Percentiles rank a stretch among this genome's conserved stretches.
phyloP scores from a whole-genome alignment of 1,284 basidiomycete species.

The Acaromyces ingoldii region DNA sequence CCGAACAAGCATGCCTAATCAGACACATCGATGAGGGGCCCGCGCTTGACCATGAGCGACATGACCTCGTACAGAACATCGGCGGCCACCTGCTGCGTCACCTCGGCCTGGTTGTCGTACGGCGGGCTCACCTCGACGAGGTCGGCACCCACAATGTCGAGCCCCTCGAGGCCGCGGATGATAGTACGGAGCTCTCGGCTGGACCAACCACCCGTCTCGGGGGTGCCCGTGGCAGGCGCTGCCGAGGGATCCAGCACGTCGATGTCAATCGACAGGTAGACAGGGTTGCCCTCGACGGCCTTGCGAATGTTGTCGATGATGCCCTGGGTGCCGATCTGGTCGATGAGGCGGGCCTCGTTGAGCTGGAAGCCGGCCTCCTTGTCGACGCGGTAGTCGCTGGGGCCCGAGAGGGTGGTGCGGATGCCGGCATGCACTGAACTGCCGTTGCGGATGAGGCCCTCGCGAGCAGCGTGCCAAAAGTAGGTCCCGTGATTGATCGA shows the following conservation, averaged over 20 bases:
- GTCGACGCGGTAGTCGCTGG: slow-evolving; percentile 40
- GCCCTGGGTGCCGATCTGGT: slow-evolving; percentile 53
- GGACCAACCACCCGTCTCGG: slow-evolving; percentile 75
- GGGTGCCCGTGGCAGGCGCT: slow-evolving; percentile 76
- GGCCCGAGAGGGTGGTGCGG: slow-evolving; percentile 61
- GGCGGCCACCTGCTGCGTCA: slow-evolving; percentile 67
- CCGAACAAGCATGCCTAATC: no score
- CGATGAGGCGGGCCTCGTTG: slow-evolving; percentile 53
- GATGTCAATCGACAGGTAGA: slow-evolving; percentile 61
- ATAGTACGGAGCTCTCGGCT: slow-evolving; percentile 74
- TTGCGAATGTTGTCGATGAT: slow-evolving; percentile 54
- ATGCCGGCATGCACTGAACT: slow-evolving; percentile 60
- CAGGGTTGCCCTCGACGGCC: slow-evolving; percentile 65
- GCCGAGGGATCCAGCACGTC: slow-evolving; percentile 72
- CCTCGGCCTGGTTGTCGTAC: slow-evolving; percentile 69
- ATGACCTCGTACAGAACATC: slow-evolving; percentile 57
- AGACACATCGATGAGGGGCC: slow-evolving; percentile 13
- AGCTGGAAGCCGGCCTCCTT: slow-evolving; percentile 53
- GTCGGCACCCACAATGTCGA: slow-evolving; percentile 66
- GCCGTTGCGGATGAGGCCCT: slow-evolving; percentile 65
- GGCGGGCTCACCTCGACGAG: slow-evolving; percentile 75
- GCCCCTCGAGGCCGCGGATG: slow-evolving; percentile 66
- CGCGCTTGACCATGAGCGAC: slow-evolving; percentile 22
- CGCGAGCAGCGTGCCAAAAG: slow-evolving; percentile 61
- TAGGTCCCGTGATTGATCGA: slow-evolving; percentile 51